A percentile compares a stretch with the other conserved stretches of the same genome.
phyloP scores from a whole-genome alignment of 352 stramenopile genomes.

The Phytophthora syringae region DNA sequence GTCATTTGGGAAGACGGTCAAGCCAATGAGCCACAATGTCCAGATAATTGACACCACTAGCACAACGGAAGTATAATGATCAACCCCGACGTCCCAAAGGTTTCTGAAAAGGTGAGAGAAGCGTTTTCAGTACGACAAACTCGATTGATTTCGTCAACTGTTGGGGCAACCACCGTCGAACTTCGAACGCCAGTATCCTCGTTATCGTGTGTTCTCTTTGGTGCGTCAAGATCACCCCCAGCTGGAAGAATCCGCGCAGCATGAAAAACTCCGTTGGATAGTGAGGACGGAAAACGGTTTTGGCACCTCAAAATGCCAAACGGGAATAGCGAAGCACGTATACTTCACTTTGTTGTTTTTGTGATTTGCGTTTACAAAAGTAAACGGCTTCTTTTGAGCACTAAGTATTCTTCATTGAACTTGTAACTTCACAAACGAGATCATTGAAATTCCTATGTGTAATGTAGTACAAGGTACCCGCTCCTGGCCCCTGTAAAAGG shows the following conservation, averaged over 20 bases:
- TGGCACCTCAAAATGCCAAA: too few relatives aligned
- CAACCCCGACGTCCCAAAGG: background rate
- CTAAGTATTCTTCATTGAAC: too few relatives aligned
- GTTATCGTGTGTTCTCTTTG: background rate
- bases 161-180: background rate
- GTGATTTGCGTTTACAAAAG: too few relatives aligned
- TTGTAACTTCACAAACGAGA: too few relatives aligned
- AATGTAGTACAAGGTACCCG: too few relatives aligned
- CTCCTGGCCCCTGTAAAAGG: too few relatives aligned
- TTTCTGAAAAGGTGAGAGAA: background rate
- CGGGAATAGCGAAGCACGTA: too few relatives aligned
- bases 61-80: background rate
- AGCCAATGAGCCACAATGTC: slow-evolving; percentile 35
- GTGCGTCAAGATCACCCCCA: background rate
- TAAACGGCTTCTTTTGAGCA: too few relatives aligned
- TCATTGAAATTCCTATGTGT: too few relatives aligned
- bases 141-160: background rate
- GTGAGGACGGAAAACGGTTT: too few relatives aligned
- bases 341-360: too few relatives aligned
- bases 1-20: slow-evolving; percentile 39
- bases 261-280: too few relatives aligned
- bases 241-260: background rate
- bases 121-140: background rate
- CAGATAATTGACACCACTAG: slow-evolving; percentile 14
- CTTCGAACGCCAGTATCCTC: background rate